A percentile compares a stretch with the other conserved stretches of the same genome.
Evolutionary conservation across 306 rosid genomes (phyloP).

Genomic region (Fagus crenata): DNA sequence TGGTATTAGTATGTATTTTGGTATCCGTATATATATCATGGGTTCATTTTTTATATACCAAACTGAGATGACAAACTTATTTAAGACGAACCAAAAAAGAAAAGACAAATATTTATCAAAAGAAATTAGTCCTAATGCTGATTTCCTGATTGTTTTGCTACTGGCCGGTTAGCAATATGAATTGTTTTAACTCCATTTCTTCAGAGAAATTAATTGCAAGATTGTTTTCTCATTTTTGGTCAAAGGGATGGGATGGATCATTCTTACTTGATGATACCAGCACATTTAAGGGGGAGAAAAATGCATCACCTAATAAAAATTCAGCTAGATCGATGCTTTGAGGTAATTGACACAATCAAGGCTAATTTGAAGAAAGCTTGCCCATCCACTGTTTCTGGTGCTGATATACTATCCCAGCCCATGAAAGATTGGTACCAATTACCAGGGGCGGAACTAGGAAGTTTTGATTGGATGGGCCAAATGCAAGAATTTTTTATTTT

Average conservation of each 20-base stretch:
- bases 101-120: no score
- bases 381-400: constrained; percentile 83
- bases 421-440: no score
- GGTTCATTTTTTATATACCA: no score
- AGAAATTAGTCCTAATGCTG: not conserved
- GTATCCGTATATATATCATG: no score
- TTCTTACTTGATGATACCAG: constrained; percentile 70
- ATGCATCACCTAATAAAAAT: constrained; percentile 58
- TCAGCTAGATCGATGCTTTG: constrained; percentile 67
- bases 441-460: no score
- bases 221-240: constrained; percentile 2
- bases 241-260: constrained; percentile 86
- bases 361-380: constrained; percentile 67
- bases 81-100: no score
- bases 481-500: no score
- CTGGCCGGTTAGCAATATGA: not conserved
- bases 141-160: no score
- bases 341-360: constrained; percentile 77
- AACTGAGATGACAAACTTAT: no score
- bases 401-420: constrained; percentile 48
- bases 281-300: constrained; percentile 78
- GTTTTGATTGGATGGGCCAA: no score
- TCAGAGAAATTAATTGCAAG: constrained; percentile 3
- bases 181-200: not conserved
- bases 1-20: no score